A percentile compares a stretch with the other conserved stretches of the same genome.
These are phyloP conservation scores for Rhodofomes roseus DNA, from an alignment of 1,284 basidiomycete genomes.

Conservation along the genomic window DNA sequence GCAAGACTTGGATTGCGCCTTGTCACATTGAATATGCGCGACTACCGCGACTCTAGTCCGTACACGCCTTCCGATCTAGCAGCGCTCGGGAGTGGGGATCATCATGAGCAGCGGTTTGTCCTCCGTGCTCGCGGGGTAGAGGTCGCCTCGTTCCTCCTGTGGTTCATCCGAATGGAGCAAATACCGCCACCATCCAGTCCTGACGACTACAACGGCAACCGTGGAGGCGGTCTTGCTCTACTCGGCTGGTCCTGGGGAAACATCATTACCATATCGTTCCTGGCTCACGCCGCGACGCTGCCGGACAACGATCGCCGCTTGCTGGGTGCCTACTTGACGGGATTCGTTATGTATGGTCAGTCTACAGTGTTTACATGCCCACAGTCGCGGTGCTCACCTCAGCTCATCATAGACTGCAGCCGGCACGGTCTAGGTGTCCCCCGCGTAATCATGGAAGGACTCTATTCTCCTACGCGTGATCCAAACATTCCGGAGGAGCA, in stretches of 20 bases:
- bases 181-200: slow-evolving; percentile 2
- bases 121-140: neutral
- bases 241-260: slow-evolving; percentile 10
- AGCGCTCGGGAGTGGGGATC: neutral
- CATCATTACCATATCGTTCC: neutral
- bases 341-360: slow-evolving; percentile 7
- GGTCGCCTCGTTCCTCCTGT: slow-evolving; percentile 3
- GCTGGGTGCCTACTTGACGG: neutral
- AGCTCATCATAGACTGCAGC: neutral
- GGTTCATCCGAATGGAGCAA: slow-evolving; percentile 8
- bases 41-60: slow-evolving; percentile 25
- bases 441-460: neutral
- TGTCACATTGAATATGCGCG: slow-evolving; percentile 13
- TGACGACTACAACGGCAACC: neutral
- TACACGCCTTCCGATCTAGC: slow-evolving; percentile 20
- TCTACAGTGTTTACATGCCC: neutral
- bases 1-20: neutral
- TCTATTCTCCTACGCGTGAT: slow-evolving; percentile 1
- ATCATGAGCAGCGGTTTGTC: neutral
- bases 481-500: neutral
- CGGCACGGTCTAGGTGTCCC: neutral
- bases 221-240: slow-evolving; percentile 1
- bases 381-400: neutral
- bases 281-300: slow-evolving; percentile 5
- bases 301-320: neutral